Evolutionary conservation across 805 yeast genomes (phyloP).

Genomic region (Saccharomyces kudriavzevii): DNA sequence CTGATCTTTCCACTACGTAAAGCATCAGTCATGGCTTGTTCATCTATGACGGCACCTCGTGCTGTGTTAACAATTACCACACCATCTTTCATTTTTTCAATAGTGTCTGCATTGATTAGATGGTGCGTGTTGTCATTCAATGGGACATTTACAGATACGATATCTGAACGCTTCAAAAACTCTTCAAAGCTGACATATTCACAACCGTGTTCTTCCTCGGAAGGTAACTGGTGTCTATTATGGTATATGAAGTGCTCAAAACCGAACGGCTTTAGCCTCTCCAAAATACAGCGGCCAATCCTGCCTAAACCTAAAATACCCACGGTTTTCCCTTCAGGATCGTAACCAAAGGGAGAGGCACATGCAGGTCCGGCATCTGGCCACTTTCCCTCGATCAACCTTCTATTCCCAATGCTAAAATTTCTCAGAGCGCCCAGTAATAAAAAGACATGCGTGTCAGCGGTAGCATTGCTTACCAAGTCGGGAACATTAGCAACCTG

Average conservation of each 20-base stretch:
- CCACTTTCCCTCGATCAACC: slow-evolving; percentile 57
- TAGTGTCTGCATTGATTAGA: slow-evolving; percentile 50
- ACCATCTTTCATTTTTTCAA: slow-evolving; percentile 68
- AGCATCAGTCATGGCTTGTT: slow-evolving; percentile 45
- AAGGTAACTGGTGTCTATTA: slow-evolving; percentile 52
- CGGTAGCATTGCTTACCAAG: slow-evolving; percentile 64
- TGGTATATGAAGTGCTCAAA: slow-evolving; percentile 62
- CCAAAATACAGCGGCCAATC: slow-evolving; percentile 73
- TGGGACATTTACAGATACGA: slow-evolving; percentile 70
- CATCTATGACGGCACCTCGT: slow-evolving; percentile 78
- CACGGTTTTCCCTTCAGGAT: slow-evolving; percentile 65
- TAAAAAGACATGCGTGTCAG: slow-evolving; percentile 59
- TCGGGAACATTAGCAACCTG: slow-evolving; percentile 63
- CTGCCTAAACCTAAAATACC: slow-evolving; percentile 89
- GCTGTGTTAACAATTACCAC: slow-evolving; percentile 75
- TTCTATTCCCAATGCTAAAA: slow-evolving; percentile 52
- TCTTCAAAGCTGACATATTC: slow-evolving; percentile 68
- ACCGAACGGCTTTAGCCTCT: slow-evolving; percentile 69
- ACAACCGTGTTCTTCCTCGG: slow-evolving; percentile 61
- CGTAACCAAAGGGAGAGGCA: slow-evolving; percentile 59
- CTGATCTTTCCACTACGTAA: slow-evolving; percentile 58
- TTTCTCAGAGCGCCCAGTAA: slow-evolving; percentile 58
- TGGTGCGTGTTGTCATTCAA: slow-evolving; percentile 66
- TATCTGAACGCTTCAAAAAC: slow-evolving; percentile 53
- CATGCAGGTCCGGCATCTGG: slow-evolving; percentile 48